Conservation (phyloP, 2,329 filamentous ascomycete species). For the Pseudogymnoascus sp. region DNA sequence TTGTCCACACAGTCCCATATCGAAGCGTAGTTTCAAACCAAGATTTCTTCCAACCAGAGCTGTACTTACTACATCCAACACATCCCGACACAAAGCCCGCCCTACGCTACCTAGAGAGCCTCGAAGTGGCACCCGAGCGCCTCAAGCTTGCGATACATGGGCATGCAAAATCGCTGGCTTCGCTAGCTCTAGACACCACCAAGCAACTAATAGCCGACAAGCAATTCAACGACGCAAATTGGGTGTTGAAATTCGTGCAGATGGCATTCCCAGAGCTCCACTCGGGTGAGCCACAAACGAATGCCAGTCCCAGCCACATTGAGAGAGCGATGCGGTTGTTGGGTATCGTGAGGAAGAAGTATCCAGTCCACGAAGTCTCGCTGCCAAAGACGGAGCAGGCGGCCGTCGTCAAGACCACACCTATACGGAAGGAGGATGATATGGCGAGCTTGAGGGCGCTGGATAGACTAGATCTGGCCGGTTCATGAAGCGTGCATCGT, state of each 20-base stretch:
- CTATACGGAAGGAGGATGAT: slow-evolving; percentile 14
- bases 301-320: slow-evolving; percentile 13
- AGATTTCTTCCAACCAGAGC: slow-evolving; percentile 13
- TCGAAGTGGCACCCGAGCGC: background rate
- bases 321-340: slow-evolving; percentile 21
- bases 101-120: slow-evolving; percentile 12
- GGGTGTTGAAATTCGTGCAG: slow-evolving; percentile 23
- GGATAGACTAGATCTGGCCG: background rate
- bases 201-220: slow-evolving; percentile 20
- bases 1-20: slow-evolving; percentile 14
- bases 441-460: background rate
- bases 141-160: slow-evolving; percentile 10
- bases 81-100: slow-evolving; percentile 19
- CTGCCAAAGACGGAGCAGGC: background rate
- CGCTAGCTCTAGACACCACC: slow-evolving; percentile 21
- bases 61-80: slow-evolving; percentile 22
- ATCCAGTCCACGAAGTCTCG: background rate
- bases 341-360: slow-evolving; percentile 16
- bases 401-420: slow-evolving; percentile 44
- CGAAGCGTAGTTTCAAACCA: background rate
- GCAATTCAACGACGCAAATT: slow-evolving; percentile 19
- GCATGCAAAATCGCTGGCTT: background rate
- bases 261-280: slow-evolving; percentile 18
- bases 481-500: background rate
- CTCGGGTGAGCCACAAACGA: too few relatives aligned